Evolutionary conservation across 2,329 filamentous ascomycete genomes (phyloP).

Genomic region (Leptosphaerulina australis): DNA sequence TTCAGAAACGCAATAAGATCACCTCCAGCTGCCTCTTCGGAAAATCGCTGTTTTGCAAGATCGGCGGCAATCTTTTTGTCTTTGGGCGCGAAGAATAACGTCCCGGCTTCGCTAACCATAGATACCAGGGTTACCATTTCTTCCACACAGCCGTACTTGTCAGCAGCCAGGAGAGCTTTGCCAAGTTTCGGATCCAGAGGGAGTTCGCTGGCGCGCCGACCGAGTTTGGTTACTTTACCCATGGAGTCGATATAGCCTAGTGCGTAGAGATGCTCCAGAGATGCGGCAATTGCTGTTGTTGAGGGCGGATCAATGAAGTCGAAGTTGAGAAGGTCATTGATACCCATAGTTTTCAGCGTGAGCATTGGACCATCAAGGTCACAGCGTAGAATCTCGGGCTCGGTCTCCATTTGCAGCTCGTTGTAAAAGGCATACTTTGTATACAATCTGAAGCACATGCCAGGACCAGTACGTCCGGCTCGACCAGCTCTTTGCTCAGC

Average conservation of each 20-base stretch:
- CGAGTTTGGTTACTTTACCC: conserved; percentile 87
- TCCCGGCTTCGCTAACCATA: conserved; percentile 87
- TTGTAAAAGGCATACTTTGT: conserved; percentile 95
- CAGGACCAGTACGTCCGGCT: conserved; percentile 88
- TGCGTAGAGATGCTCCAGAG: conserved; percentile 89
- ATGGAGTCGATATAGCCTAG: conserved; percentile 87
- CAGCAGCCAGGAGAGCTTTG: conserved; percentile 84
- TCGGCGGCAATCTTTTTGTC: conserved; percentile 98
- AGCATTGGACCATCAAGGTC: conserved; percentile 86
- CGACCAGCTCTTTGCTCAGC: conserved; percentile 92
- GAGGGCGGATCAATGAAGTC: conserved; percentile 96
- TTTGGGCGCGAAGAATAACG: conserved; percentile 92
- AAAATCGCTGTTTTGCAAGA: conserved; percentile 86
- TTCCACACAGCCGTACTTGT: conserved; percentile 89
- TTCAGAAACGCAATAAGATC: conserved; percentile 89
- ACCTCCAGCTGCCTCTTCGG: conserved; percentile 73
- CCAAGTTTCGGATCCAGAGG: conserved; percentile 91
- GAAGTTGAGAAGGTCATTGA: conserved; percentile 90
- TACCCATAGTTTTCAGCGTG: conserved; percentile 85
- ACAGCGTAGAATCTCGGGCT: conserved; percentile 89
- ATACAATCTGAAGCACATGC: conserved; percentile 92
- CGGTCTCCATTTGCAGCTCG: conserved; percentile 90
- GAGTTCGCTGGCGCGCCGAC: conserved; percentile 93
- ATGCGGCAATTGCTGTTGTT: conserved; percentile 84
- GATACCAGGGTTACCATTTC: conserved; percentile 93